These are phyloP conservation scores for Penicillium sclerotigenum DNA, from an alignment of 2,329 filamentous ascomycete genomes.

Conservation along the genomic window DNA sequence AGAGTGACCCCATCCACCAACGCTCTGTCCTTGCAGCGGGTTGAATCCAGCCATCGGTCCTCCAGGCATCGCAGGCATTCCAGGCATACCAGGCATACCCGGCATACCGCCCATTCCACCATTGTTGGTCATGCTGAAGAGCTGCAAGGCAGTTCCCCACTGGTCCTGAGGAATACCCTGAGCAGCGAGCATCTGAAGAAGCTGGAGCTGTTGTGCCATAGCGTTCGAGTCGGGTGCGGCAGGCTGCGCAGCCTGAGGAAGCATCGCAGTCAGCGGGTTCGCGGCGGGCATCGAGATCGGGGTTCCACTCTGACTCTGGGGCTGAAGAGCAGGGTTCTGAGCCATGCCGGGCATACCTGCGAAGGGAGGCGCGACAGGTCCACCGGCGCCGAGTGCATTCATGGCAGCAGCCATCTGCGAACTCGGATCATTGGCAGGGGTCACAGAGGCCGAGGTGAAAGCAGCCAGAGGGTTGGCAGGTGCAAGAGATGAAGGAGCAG, in stretches of 20 bases:
- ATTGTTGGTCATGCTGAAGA: conserved; percentile 43
- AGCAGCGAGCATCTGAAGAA: conserved; percentile 71
- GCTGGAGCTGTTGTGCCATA: conserved; percentile 66
- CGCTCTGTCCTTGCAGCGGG: conserved; percentile 31
- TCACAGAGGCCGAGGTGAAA: conserved; percentile 48
- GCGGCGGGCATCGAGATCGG: conserved; percentile 42
- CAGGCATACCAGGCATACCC: conserved; percentile 31
- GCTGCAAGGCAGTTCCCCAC: conserved; percentile 59
- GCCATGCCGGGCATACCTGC: conserved; percentile 44
- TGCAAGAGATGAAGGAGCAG: conserved; percentile 36
- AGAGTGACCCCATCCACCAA: conserved; percentile 35
- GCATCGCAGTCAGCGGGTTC: conserved; percentile 43
- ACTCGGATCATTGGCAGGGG: conserved; percentile 44
- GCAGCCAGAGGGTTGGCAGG: conserved; percentile 48
- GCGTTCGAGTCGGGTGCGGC: conserved; percentile 44
- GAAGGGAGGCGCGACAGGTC: conserved; percentile 47
- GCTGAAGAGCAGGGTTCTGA: conserved; percentile 37
- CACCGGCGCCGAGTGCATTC: conserved; percentile 46
- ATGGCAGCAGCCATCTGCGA: conserved; percentile 54
- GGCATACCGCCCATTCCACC: conserved; percentile 20
- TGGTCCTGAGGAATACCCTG: conserved; percentile 76
- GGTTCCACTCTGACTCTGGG: conserved; percentile 41
- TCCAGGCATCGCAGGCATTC: conserved; percentile 28
- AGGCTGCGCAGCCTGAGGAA: conserved; percentile 39
- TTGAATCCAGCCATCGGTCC: conserved; percentile 28